Evolutionary conservation across 805 yeast species (phyloP), one percentile per base, ranked within the genome.

Genomic region (Zygosaccharomyces siamensis): DNA sequence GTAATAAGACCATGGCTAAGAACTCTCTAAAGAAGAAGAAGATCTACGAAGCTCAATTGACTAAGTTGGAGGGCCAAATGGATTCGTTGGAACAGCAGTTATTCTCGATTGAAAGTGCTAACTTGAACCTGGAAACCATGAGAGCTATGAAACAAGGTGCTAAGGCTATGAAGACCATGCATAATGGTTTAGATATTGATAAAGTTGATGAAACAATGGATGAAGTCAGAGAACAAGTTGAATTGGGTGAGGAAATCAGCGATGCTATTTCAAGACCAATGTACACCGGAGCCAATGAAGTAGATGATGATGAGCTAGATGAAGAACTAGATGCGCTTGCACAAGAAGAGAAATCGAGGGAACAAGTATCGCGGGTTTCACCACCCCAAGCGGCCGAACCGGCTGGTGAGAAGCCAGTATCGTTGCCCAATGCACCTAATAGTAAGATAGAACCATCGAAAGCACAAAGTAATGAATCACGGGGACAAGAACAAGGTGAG

Each of bases 121-220:
- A 92, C 73, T 80, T 93, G 81, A 93, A 93, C 75, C 75, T 88
- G 70, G 99, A 93, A 72, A 93, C 99, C 28, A 87, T 93, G 96
- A 89, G 89, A 77, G 96, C 96, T 46, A 93, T 93, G 98, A 86
- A 92, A 70, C 95, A 89, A 68, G 98, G 98, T 51, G 96, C 99
- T 4, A 78, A 79, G 64, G 98, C 98, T 37, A 89, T 93, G 96
- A 89, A 90, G 67, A 86, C 85, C 62, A 92, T 93, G 62, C 98
- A 93, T 68, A 90, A 89, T 55, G 96, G 89, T 62, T 82, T 93
- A 74, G 84, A 93, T 66, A 89, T 93, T 52, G 99, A 93, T 69
- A 90, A 89, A 73, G 97, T 93, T 38, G 99, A 93, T 66, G 86
- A 84, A 59, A 92, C 97, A 7, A 92, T 93, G 98, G 99, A 93